Conservation (phyloP, 495 filamentous ascomycete species). For the Baudoinia panamericana region DNA sequence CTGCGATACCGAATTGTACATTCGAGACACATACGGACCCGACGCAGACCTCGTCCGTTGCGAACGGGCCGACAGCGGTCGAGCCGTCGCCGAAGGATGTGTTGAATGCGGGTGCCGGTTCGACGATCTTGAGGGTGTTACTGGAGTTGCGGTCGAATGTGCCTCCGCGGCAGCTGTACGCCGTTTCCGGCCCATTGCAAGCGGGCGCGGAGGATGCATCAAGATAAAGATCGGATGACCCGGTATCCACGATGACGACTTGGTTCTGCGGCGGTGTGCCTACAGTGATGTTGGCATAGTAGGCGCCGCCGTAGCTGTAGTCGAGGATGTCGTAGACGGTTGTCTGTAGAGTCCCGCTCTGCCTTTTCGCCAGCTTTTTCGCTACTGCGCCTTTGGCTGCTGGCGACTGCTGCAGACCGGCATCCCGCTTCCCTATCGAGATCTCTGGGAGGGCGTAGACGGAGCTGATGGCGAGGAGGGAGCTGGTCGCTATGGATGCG, state of each 20-base stretch:
- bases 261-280: slow-evolving; percentile 20
- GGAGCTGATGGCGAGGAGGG: slow-evolving; percentile 3
- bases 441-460: slow-evolving; percentile 7
- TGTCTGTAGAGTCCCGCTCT: slow-evolving; percentile 6
- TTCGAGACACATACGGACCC: slow-evolving; percentile 11
- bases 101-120: slow-evolving; percentile 12
- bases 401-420: background rate
- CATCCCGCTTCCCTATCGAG: slow-evolving; percentile 8
- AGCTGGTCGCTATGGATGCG: background rate
- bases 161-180: slow-evolving; percentile 13
- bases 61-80: slow-evolving; percentile 11
- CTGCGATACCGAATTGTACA: slow-evolving; percentile 17
- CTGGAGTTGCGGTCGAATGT: slow-evolving; percentile 7
- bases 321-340: slow-evolving; percentile 13
- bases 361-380: background rate
- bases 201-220: slow-evolving; percentile 11
- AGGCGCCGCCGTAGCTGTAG: slow-evolving; percentile 11
- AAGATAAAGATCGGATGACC: slow-evolving; percentile 20
- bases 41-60: slow-evolving; percentile 10
- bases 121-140: slow-evolving; percentile 7
- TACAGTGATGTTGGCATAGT: slow-evolving; percentile 17
- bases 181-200: slow-evolving; percentile 8
- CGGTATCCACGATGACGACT: slow-evolving; percentile 20
- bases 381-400: background rate
- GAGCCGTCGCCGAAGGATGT: slow-evolving; percentile 16